Evolutionary conservation across 2,329 filamentous ascomycete species (phyloP), one percentile per base, ranked within the genome.

Genomic region (Simplicillium aogashimaense): DNA sequence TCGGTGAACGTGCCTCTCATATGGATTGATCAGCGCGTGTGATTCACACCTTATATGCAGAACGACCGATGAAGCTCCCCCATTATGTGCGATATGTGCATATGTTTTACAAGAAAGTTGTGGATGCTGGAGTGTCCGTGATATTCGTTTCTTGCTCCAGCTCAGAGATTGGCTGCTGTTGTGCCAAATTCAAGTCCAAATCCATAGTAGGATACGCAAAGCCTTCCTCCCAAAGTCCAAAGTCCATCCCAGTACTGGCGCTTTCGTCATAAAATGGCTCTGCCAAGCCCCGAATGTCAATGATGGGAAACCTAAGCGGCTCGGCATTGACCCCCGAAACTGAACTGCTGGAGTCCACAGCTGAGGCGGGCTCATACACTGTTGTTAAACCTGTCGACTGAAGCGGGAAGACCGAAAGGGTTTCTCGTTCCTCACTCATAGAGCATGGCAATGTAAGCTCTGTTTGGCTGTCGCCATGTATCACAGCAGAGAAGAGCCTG

Each of bases 151-250:
- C 29, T 47, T 38, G 43, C 47, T 36, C 47, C 46, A 43, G 46
- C 41, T 42, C 39, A 17, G 35, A 34, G 30, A 39, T 40, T 25
- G 43, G 44, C n/a, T 42, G 28, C 35, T 42, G 53, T 39, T 58
- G 57, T 33, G 52, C 46, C 16, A 62, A 49, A 34, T 60, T 53
- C 33, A 54, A 55, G 18, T 54, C 55, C 6, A 53, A 44, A 35
- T 61, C 57, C 39, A 59, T 56, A 2, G 54, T 48, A 8, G 59
- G 52, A 41, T 62, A 57, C 3, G 59, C 59, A 42, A 63, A 64
- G 1, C 59, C 58, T 35, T 59, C 58, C 42, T 62, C 60, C 61
- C 61, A 64, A 0, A 61, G 48, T 18, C 52, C 49, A 43, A 58
- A 57, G 42, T 63, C 51, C 54, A 52, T 59, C 5, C 49, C 46